Evolutionary conservation across 1,284 basidiomycete species (phyloP), one percentile per base, ranked within the genome.

Genomic region (Omphalotus olearius): DNA sequence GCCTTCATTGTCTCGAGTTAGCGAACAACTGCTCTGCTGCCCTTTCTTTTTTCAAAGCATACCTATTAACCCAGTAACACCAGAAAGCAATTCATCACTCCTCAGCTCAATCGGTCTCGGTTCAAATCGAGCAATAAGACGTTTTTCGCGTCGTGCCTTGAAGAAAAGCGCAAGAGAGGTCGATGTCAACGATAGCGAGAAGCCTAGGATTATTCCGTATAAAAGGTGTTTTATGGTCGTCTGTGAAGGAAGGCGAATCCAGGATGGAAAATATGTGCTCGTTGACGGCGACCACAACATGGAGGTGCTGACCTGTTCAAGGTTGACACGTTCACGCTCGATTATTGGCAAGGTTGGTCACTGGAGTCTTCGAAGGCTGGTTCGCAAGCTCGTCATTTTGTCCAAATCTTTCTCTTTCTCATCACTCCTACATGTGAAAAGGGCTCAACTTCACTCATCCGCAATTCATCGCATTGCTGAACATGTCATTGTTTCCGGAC

Each of bases 41-140:
- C 39, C 35, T 33, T 25, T 7, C 25, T 36, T 23, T 23, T 23
- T 23, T 23, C 5, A 23, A 45, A 48, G 63, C 76, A 26, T 54
- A 90, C 92, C 93, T 56, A 97, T 94, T 17, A 96, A 69, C 0
- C 91, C 92, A 6, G 82, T 77, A 7, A 94, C 83, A 0, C 92
- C 91, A 10, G 76, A 67, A 1, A 91, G 74, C 1, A 92, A 71
- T 54, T 89, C 87, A 63, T 92, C 85, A 47, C 80, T 84, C 50
- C 88, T 72, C 17, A 92, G 62, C 59, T 91, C 84, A 49, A 93
- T 89, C 0, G 88, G 88, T 30, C 83, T 73, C 14, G 73, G 70
- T 26, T 78, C 70, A 41, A 79, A 76, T 6, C 68, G 66, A 20
- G 55, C 66, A 52, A 62, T 52, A 47, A 62, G 64, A 53, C 59